These are phyloP conservation scores for Xylariaceae sp. DNA, from an alignment of 2,329 filamentous ascomycete genomes.

Conservation along the genomic window DNA sequence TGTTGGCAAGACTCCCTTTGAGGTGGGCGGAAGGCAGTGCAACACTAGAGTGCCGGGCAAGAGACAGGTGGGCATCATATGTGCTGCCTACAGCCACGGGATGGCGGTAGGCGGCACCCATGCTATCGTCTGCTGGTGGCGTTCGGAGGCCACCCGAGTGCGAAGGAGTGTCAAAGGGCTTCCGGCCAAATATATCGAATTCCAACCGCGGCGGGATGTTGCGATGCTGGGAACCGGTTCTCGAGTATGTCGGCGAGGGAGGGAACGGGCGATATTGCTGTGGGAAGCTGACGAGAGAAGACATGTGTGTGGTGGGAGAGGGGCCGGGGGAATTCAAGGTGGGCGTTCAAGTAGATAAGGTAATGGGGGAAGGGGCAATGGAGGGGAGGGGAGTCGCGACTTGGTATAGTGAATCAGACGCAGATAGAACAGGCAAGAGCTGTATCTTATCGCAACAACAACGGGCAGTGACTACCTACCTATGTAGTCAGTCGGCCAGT, in stretches of 20 bases:
- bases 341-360: slow-evolving; percentile 5
- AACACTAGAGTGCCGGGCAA: slow-evolving; percentile 37
- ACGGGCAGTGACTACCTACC: neutral
- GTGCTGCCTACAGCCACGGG: slow-evolving; percentile 37
- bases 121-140: slow-evolving; percentile 46
- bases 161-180: slow-evolving; percentile 21
- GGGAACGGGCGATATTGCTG: slow-evolving; percentile 26
- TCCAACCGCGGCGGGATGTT: slow-evolving; percentile 16
- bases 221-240: slow-evolving; percentile 19
- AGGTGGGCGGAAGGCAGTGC: slow-evolving; percentile 34
- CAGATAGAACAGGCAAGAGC: slow-evolving; percentile 1
- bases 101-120: slow-evolving; percentile 49
- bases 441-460: slow-evolving; percentile 5
- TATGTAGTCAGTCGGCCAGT: neutral
- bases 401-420: slow-evolving; percentile 3
- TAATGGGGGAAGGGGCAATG: slow-evolving; percentile 5
- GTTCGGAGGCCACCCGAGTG: slow-evolving; percentile 42
- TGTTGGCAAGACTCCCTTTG: slow-evolving; percentile 28
- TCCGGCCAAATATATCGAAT: slow-evolving; percentile 10
- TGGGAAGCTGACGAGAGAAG: slow-evolving; percentile 26
- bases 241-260: slow-evolving; percentile 25
- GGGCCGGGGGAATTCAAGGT: slow-evolving; percentile 16
- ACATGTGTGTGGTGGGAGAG: slow-evolving; percentile 30
- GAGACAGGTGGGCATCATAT: slow-evolving; percentile 42
- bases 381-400: slow-evolving; percentile 7